Base-by-base conservation (phyloP, 169 alveolate genomes). In the Cryptosporidium sp. region DNA sequence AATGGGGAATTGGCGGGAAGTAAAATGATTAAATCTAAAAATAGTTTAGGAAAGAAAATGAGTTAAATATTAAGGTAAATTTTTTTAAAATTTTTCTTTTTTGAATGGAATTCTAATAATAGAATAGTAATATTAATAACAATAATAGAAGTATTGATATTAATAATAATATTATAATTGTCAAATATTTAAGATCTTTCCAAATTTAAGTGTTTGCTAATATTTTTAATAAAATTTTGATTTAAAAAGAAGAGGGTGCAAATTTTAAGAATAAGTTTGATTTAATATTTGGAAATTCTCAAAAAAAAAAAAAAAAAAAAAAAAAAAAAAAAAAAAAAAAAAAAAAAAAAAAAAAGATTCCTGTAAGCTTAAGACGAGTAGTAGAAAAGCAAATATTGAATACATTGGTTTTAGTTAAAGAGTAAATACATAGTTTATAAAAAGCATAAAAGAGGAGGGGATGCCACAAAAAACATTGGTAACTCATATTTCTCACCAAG, bases 401-500 rank as follows among this genome's bases (percentile, higher is more conserved):
- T n/a, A 21, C 3, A 23, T n/a, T 56, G 0, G 35, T 9, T 21
- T 56, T 10, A 9, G 26, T 56, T 26, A 21, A 37, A 3, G 29
- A 56, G 18, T 56, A 56, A 26, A 26, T 56, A 26, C 0, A 1
- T 14, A 1, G 16, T 42, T 9, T 42, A 12, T 9, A 9, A 48
- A 48, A 12, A 48, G 7, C 0, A 45, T 45, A 48, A 5, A 4
- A 21, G 67, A 23, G n/a, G 26, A 10, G 8, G 67, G 26, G 21
- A 80, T 80, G 89, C 68, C 75, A 44, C 56, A 65, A 39, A 65
- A 80, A 14, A 80, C 68, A 42, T 51, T 80, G 7, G 89, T 80
- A 18, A 80, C 89, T 9, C 89, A 80, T 31, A 80, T 80, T 45
- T 80, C 89, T 8, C 56, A 80, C 53, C 73, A 65, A 45, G 80